These are phyloP conservation scores for Staphylotrichum tortipilum DNA, from an alignment of 495 filamentous ascomycete species.

Conservation along the genomic window DNA sequence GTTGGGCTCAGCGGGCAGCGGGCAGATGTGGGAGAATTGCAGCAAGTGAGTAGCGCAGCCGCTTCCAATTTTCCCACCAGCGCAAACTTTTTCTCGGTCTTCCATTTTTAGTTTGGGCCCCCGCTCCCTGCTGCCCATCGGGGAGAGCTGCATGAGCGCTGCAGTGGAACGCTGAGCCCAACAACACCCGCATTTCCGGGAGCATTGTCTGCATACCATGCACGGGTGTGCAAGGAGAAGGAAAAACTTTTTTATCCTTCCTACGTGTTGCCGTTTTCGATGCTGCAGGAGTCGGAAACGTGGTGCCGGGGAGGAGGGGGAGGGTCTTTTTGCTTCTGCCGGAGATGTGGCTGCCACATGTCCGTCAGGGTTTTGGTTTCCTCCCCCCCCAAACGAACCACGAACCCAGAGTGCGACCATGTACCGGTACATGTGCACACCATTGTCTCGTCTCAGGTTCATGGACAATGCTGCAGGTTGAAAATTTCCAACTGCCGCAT, in stretches of 20 bases:
- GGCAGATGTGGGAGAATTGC: too few species aligned
- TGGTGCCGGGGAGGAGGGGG: not conserved
- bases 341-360: not conserved
- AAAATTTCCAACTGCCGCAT: too few species aligned
- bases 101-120: slow-evolving; percentile 5
- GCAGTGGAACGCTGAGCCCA: slow-evolving; percentile 6
- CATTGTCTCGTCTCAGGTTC: not conserved
- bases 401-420: not conserved
- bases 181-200: not conserved
- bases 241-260: not conserved
- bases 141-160: slow-evolving; percentile 10
- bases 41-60: too few species aligned
- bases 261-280: not conserved
- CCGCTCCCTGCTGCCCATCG: too few species aligned
- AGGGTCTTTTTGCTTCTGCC: not conserved
- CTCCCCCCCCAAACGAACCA: not conserved
- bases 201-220: not conserved
- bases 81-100: too few species aligned
- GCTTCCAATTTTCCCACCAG: not conserved
- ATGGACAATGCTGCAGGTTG: not conserved
- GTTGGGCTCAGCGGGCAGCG: not conserved
- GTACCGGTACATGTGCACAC: not conserved
- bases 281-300: too few species aligned
- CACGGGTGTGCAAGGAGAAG: not conserved
- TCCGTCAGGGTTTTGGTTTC: not conserved